These are phyloP conservation scores for Glonium stellatum DNA, from an alignment of 495 filamentous ascomycete species.

Conservation along the genomic window DNA sequence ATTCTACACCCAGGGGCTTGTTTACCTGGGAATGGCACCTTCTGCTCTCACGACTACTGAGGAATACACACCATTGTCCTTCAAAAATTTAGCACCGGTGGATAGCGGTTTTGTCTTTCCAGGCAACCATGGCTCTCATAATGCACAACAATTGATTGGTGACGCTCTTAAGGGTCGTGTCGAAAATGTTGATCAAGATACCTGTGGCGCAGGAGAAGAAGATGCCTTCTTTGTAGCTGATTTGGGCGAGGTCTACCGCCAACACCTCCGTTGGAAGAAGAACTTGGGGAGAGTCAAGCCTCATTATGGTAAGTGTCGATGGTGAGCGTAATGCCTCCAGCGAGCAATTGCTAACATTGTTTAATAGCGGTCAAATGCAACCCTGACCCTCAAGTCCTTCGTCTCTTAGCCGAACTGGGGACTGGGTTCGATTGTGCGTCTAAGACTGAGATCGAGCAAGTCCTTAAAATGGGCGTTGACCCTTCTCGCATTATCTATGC, in stretches of 20 bases:
- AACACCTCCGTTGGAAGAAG: constrained; percentile 96
- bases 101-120: constrained; percentile 8
- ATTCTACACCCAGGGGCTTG: constrained; percentile 11
- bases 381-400: constrained; percentile 81
- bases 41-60: constrained; percentile 51
- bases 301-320: constrained; percentile 70
- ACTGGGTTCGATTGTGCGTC: constrained; percentile 98
- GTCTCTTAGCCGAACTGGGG: constrained; percentile 77
- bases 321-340: neutral
- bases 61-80: constrained; percentile 30
- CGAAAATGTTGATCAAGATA: constrained; percentile 71
- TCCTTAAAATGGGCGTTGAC: constrained; percentile 76
- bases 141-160: constrained; percentile 52
- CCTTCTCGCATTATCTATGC: constrained; percentile 96
- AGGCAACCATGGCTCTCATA: constrained; percentile 27
- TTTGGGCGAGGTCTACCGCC: constrained; percentile 96
- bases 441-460: constrained; percentile 89
- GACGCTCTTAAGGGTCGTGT: constrained; percentile 76
- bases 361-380: constrained; percentile 96
- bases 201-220: constrained; percentile 82
- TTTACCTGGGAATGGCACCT: constrained; percentile 63
- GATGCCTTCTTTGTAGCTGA: constrained; percentile 98
- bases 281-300: constrained; percentile 89
- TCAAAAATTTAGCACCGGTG: constrained; percentile 16
- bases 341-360: constrained; percentile 28